Evolutionary conservation across 1,139 yeast species (phyloP).

Genomic region (Ashbya aceris): DNA sequence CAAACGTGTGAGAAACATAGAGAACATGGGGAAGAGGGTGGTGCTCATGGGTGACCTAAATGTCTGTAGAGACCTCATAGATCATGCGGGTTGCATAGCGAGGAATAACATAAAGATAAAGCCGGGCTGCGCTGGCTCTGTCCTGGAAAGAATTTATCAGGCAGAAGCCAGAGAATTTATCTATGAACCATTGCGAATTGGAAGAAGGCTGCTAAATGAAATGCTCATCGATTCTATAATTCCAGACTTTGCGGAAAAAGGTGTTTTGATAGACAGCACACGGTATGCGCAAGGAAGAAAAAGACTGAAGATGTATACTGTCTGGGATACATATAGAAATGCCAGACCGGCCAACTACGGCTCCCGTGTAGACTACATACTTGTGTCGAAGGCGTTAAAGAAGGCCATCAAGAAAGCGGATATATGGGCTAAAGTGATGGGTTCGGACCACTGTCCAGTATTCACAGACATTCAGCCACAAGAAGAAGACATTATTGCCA

Average conservation of each 20-base stretch:
- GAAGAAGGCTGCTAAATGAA: slow-evolving; percentile 38
- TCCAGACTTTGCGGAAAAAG: slow-evolving; percentile 27
- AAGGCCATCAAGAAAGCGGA: slow-evolving; percentile 39
- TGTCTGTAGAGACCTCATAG: slow-evolving; percentile 69
- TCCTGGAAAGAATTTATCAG: slow-evolving; percentile 38
- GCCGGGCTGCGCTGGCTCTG: slow-evolving; percentile 22
- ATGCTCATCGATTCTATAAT: slow-evolving; percentile 28
- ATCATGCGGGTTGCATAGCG: slow-evolving; percentile 65
- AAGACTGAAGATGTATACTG: slow-evolving; percentile 65
- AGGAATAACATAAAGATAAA: slow-evolving; percentile 22
- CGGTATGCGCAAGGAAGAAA: slow-evolving; percentile 47
- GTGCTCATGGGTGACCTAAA: slow-evolving; percentile 84
- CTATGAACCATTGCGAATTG: slow-evolving; percentile 32
- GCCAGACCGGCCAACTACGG: slow-evolving; percentile 83
- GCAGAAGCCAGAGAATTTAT: slow-evolving; percentile 36
- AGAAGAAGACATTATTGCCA: slow-evolving; percentile 1
- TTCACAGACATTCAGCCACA: slow-evolving; percentile 31
- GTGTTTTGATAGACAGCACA: slow-evolving; percentile 54
- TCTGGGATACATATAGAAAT: slow-evolving; percentile 79
- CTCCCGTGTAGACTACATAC: slow-evolving; percentile 73
- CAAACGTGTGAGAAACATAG: slow-evolving; percentile 48
- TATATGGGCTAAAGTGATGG: slow-evolving; percentile 61
- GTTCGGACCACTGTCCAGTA: slow-evolving; percentile 94
- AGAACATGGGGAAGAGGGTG: slow-evolving; percentile 50
- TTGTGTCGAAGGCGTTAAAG: slow-evolving; percentile 37